phyloP scores from a whole-genome alignment of 2,329 filamentous ascomycete genomes.

The Xylariaceae sp. region DNA sequence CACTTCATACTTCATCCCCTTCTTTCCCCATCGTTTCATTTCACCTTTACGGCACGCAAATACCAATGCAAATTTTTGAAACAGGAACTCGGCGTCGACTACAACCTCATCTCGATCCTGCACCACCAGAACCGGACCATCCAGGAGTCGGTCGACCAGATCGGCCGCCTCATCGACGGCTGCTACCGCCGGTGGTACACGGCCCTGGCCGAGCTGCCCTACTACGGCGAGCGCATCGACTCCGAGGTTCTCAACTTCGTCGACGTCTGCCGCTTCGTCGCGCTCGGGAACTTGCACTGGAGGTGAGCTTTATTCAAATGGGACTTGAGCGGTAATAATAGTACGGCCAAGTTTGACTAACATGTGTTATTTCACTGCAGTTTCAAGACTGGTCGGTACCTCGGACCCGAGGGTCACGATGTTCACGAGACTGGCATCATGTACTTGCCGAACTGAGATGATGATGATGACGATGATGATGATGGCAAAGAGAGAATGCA shows the following conservation, averaged over 20 bases:
- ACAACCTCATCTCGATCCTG: conserved; percentile 20
- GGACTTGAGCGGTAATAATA: background rate
- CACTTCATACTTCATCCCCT: too few species aligned
- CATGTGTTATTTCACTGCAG: conserved; percentile 1
- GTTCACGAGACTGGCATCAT: conserved; percentile 7
- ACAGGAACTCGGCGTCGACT: conserved; percentile 15
- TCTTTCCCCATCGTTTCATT: too few species aligned
- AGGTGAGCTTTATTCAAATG: conserved; percentile 21
- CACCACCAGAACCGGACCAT: conserved; percentile 16
- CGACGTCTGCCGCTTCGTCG: conserved; percentile 19
- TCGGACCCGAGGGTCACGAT: conserved; percentile 6
- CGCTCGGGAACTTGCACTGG: conserved; percentile 24
- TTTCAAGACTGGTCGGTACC: conserved; percentile 11
- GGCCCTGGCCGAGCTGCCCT: conserved; percentile 20
- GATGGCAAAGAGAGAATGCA: too few species aligned
- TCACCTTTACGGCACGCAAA: too few species aligned
- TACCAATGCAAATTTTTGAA: too few species aligned
- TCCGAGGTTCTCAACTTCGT: conserved; percentile 20
- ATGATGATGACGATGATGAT: too few species aligned
- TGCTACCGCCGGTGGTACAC: conserved; percentile 23
- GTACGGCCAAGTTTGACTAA: background rate
- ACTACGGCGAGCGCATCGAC: conserved; percentile 23
- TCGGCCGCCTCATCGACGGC: conserved; percentile 20
- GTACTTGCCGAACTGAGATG: conserved; percentile 8
- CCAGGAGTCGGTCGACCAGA: conserved; percentile 22